These are phyloP conservation scores for Collybia mongolica DNA, from an alignment of 768 basidiomycete genomes.

Conservation along the genomic window DNA sequence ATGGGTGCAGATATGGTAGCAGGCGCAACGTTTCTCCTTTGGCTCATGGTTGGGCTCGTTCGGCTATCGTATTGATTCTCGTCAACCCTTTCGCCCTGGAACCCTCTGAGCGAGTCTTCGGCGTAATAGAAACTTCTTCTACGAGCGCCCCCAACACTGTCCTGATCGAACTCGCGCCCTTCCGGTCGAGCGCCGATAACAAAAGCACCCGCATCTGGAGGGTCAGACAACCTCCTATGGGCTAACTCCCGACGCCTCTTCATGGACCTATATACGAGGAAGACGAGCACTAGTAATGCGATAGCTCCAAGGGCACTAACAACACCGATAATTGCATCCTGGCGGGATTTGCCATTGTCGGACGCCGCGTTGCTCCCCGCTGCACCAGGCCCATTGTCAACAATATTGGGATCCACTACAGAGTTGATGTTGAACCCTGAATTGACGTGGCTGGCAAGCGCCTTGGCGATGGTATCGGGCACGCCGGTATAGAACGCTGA, in stretches of 20 bases:
- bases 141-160: slow-evolving; percentile 69
- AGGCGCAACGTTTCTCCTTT: slow-evolving; percentile 60
- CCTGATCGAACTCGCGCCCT: slow-evolving; percentile 77
- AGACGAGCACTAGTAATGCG: slow-evolving; percentile 67
- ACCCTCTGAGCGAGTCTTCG: slow-evolving; percentile 76
- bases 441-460: slow-evolving; percentile 70
- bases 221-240: slow-evolving; percentile 72
- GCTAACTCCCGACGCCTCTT: slow-evolving; percentile 66
- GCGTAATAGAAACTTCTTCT: slow-evolving; percentile 84
- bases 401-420: slow-evolving; percentile 37
- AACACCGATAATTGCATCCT: slow-evolving; percentile 91
- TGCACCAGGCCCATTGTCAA: slow-evolving; percentile 15
- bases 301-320: slow-evolving; percentile 80
- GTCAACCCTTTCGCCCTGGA: slow-evolving; percentile 35
- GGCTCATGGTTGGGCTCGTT: slow-evolving; percentile 39
- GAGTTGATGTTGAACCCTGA: slow-evolving; percentile 59
- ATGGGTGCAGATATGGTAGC: slow-evolving; percentile 73
- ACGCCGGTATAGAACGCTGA: slow-evolving; percentile 67
- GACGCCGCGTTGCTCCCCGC: slow-evolving; percentile 26
- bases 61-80: slow-evolving; percentile 35
- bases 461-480: slow-evolving; percentile 38
- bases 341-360: slow-evolving; percentile 47
- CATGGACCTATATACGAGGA: slow-evolving; percentile 68
- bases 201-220: slow-evolving; percentile 27
- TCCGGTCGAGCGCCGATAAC: slow-evolving; percentile 49